Evolutionary conservation across 768 basidiomycete genomes (phyloP).

Genomic region (Hygrocybe punicea): DNA sequence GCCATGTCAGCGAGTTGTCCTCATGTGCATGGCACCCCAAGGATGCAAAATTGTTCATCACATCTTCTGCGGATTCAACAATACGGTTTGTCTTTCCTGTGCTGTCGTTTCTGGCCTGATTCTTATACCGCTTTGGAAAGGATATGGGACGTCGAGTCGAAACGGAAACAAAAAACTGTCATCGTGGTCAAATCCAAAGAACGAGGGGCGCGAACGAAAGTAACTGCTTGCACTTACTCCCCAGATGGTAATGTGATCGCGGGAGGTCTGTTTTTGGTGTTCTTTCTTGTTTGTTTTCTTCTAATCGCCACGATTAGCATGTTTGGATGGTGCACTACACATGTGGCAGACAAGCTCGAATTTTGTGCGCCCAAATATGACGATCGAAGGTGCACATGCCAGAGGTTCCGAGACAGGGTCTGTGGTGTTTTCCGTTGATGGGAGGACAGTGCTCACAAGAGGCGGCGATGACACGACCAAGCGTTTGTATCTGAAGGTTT

Average conservation of each 20-base stretch:
- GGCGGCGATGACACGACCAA: conserved; percentile 97
- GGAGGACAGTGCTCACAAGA: conserved; percentile 77
- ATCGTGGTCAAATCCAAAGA: conserved; percentile 98
- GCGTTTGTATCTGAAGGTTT: conserved; percentile 51
- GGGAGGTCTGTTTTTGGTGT: conserved; percentile 55
- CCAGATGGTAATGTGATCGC: conserved; percentile 86
- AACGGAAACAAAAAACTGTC: conserved; percentile 90
- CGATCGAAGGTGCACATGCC: conserved; percentile 80
- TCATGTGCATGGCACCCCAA: conserved; percentile 93
- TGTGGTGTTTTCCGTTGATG: conserved; percentile 85
- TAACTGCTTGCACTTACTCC: conserved; percentile 83
- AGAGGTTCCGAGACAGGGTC: conserved; percentile 88
- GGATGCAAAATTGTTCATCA: conserved; percentile 80
- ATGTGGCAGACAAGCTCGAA: conserved; percentile 92
- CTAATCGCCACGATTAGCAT: conserved; percentile 47
- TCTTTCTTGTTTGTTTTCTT: conserved; percentile 7
- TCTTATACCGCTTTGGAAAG: conserved; percentile 36
- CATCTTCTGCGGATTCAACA: conserved; percentile 92
- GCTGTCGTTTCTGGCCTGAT: conserved; percentile 9
- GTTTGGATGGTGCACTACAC: conserved; percentile 88
- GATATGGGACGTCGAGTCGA: conserved; percentile 93
- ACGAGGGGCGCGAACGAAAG: conserved; percentile 88
- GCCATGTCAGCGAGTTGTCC: conserved; percentile 90
- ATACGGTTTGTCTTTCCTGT: conserved; percentile 57
- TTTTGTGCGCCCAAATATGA: conserved; percentile 86